Percentiles rank a stretch among this genome's conserved stretches.
Evolutionary conservation across 2,329 filamentous ascomycete species (phyloP).

Genomic region (Fusarium sp.): DNA sequence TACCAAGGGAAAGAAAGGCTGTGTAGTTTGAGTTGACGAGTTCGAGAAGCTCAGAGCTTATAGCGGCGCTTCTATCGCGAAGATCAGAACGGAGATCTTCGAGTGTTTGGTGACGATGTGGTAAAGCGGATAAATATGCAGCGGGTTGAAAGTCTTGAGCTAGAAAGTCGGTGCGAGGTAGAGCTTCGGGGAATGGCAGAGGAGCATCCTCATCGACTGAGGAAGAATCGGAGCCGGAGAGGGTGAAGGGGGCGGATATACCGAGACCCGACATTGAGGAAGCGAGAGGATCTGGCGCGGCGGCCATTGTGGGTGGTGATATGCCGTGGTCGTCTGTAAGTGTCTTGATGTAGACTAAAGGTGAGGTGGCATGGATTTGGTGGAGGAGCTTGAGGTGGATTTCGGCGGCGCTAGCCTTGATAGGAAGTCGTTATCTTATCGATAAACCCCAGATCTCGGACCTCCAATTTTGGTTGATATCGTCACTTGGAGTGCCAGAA

Average conservation of each 20-base stretch:
- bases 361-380: conserved; percentile 37
- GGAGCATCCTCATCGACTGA: conserved; percentile 69
- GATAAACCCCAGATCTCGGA: conserved; percentile 8
- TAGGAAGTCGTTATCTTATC: conserved; percentile 26
- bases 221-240: conserved; percentile 55
- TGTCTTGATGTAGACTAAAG: conserved; percentile 30
- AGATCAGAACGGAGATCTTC: conserved; percentile 92
- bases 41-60: conserved; percentile 89
- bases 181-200: conserved; percentile 88
- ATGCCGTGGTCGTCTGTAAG: conserved; percentile 7
- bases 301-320: conserved; percentile 20
- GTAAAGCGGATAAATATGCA: conserved; percentile 81
- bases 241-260: conserved; percentile 52
- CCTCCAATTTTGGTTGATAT: not conserved
- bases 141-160: conserved; percentile 80
- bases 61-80: conserved; percentile 79
- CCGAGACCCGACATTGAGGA: conserved; percentile 43
- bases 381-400: conserved; percentile 14
- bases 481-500: not conserved
- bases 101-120: conserved; percentile 92
- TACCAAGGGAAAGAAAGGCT: conserved; percentile 86
- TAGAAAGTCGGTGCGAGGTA: conserved; percentile 86
- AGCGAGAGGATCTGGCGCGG: conserved; percentile 44
- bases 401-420: conserved; percentile 23
- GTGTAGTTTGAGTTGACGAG: conserved; percentile 96